Conservation (phyloP, 208 protist genomes). For the Trypanosomatidae sp. region DNA sequence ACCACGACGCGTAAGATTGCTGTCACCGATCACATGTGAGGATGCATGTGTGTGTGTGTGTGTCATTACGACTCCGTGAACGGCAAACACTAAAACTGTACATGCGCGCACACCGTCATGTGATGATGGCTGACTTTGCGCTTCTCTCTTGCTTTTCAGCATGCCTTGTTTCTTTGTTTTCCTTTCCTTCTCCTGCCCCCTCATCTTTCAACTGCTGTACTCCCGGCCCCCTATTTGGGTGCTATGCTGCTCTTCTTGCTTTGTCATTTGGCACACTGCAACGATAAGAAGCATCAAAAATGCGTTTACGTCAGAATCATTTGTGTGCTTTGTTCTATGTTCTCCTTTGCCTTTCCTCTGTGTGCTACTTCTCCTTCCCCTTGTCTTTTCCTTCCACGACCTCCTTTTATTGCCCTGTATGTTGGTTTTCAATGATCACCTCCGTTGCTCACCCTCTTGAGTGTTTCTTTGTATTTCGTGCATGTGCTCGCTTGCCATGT, state of each 20-base stretch:
- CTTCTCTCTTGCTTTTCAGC: background rate
- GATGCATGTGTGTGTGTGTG: background rate
- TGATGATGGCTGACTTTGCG: background rate
- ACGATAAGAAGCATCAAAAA: background rate
- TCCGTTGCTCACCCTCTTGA: background rate
- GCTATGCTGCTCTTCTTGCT: background rate
- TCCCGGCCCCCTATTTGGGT: background rate
- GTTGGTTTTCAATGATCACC: too few relatives aligned
- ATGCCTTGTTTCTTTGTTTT: conserved; percentile 5
- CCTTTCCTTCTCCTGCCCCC: background rate
- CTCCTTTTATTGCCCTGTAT: background rate
- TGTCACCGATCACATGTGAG: background rate
- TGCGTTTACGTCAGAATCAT: background rate
- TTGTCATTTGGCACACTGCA: background rate
- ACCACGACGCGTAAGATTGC: conserved; percentile 18
- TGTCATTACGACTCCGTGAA: background rate
- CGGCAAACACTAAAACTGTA: background rate
- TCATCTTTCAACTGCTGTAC: background rate
- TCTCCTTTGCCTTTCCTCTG: background rate
- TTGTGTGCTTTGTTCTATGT: background rate
- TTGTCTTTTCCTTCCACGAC: background rate
- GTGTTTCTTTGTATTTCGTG: background rate
- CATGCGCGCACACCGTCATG: background rate
- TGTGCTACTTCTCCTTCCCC: background rate
- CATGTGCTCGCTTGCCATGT: background rate